Base-by-base conservation (phyloP, 495 filamentous ascomycete species). In the Talaromyces proteolyticus region DNA sequence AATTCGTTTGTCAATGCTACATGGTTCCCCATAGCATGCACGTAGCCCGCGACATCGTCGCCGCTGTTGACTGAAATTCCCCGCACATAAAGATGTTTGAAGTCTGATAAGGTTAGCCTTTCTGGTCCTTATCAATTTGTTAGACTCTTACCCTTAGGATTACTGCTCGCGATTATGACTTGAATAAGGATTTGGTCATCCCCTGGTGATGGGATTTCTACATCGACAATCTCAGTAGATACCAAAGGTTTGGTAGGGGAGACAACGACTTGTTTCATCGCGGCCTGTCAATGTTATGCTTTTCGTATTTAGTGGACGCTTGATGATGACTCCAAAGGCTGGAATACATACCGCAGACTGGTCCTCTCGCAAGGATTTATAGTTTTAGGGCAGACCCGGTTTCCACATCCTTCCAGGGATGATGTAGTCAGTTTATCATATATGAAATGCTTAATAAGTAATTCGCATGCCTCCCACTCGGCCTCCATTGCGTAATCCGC, bases 21-120 rank as follows among this genome's bases (percentile, higher is more conserved):
- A 47, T 78, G 72, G 17, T 68, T 54, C 29, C 86, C 85, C 36
- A 87, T 79, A 3, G 64, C 54, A 29, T 82, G 64, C 16, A 89
- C 77, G 29, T 80, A 67, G 39, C 86, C 86, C 16, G 84, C 84
- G 46, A 88, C 85, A 57, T 90, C 86, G 60, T 90, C 85, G 47
- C 86, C 86, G 42, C 67, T 56, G 66, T 89, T 89, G 5, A 51
- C 53, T 0, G 52, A 53, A 14, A 52, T 50, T 11, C 54, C 22
- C 4, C 47, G 56, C 39, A 29, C 56, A 41, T 63, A 53, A 8
- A 53, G 19, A 6, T 20, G 14, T 19, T 3, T 24, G n/a, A 49
- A 39, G 39, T 57, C 26, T 11, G 49, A 20, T 52, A 26, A 3
- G 11, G 44, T 37, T 24, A 37, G 44, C 24, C 26, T 16, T 17